Evolutionary conservation across 2,329 filamentous ascomycete genomes (phyloP).

Genomic region (Alternaria gaisen): DNA sequence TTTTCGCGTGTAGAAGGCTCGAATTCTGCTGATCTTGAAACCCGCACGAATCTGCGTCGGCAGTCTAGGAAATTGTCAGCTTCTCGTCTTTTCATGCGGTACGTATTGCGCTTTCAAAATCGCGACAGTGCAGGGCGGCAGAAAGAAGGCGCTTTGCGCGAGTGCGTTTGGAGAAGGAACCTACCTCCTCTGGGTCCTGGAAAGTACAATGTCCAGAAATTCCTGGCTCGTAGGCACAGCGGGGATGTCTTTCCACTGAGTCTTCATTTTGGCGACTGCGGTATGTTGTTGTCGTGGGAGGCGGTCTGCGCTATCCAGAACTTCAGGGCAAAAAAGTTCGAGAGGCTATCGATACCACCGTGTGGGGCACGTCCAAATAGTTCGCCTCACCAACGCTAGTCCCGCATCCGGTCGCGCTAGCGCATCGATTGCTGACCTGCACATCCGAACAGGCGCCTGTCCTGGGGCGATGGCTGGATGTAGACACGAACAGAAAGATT

Average conservation of each 20-base stretch:
- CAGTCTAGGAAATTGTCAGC: slow-evolving; percentile 62
- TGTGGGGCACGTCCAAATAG: slow-evolving; percentile 9
- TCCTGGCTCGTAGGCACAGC: slow-evolving; percentile 92
- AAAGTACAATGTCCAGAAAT: slow-evolving; percentile 97
- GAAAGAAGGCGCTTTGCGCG: slow-evolving; percentile 10
- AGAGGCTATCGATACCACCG: slow-evolving; percentile 22
- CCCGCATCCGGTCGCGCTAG: slow-evolving; percentile 5
- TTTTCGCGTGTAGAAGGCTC: slow-evolving; percentile 96
- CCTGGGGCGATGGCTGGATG: neutral
- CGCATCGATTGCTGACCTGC: neutral
- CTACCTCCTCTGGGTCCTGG: slow-evolving; percentile 59
- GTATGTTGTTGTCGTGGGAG: slow-evolving; percentile 21
- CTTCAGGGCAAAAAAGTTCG: slow-evolving; percentile 27
- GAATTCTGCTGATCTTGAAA: slow-evolving; percentile 94
- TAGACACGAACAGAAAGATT: neutral
- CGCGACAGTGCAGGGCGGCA: slow-evolving; percentile 26
- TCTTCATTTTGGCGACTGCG: slow-evolving; percentile 47
- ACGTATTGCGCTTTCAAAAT: slow-evolving; percentile 71
- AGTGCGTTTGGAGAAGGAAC: slow-evolving; percentile 3
- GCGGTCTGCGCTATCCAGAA: slow-evolving; percentile 25
- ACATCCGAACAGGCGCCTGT: neutral
- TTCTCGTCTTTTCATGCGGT: neutral
- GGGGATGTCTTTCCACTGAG: slow-evolving; percentile 70
- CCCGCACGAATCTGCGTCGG: slow-evolving; percentile 95
- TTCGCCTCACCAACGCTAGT: slow-evolving; percentile 20